Conservation (phyloP, 805 yeast genomes). For the Wickerhamiella occidentalis region DNA sequence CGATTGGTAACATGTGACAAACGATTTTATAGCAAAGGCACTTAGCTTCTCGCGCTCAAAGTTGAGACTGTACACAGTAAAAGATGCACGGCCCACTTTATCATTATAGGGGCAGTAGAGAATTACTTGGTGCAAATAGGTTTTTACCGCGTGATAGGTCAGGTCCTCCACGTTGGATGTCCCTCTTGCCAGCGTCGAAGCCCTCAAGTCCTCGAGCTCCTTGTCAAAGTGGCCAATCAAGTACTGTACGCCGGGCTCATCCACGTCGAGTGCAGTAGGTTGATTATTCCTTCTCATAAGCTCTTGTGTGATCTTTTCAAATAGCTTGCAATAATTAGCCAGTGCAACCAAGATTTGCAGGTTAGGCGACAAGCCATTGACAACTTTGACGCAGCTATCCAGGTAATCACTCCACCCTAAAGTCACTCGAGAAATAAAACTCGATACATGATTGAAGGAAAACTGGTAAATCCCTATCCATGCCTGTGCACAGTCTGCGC, state of each 20-base stretch:
- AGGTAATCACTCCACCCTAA: conserved; percentile 36
- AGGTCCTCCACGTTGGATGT: conserved; percentile 26
- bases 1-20: conserved; percentile 21
- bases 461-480: conserved; percentile 44
- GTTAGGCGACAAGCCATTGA: conserved; percentile 17
- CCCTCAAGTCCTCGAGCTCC: conserved; percentile 28
- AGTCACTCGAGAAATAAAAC: conserved; percentile 12
- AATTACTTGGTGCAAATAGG: conserved; percentile 33
- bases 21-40: conserved; percentile 22
- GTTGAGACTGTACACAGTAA: conserved; percentile 27
- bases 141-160: conserved; percentile 39
- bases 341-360: conserved; percentile 22
- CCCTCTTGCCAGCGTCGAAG: conserved; percentile 17
- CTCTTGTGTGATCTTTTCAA: conserved; percentile 35
- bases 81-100: conserved; percentile 27
- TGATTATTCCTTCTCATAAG: conserved; percentile 32
- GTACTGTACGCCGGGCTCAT: conserved; percentile 30
- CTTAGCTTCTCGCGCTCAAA: conserved; percentile 18
- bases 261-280: conserved; percentile 28
- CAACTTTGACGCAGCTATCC: conserved; percentile 42
- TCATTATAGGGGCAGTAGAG: conserved; percentile 21
- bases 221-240: conserved; percentile 40
- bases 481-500: conserved; percentile 4
- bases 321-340: conserved; percentile 48
- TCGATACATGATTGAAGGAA: conserved; percentile 50